These are phyloP conservation scores for Claviceps humidiphila DNA, from an alignment of 2,329 filamentous ascomycete species.

Conservation along the genomic window DNA sequence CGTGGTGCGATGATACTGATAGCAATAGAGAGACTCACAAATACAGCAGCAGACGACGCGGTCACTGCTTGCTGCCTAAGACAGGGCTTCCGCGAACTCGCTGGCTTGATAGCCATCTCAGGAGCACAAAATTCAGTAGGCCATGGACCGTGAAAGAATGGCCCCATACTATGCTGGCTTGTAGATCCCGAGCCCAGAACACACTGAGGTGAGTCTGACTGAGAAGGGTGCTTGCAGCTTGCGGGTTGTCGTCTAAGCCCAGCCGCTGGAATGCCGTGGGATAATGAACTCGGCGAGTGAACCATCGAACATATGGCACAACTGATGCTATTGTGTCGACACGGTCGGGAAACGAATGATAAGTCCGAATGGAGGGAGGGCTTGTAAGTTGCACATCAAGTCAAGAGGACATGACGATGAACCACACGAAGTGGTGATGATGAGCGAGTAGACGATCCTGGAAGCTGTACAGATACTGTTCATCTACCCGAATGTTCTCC, in stretches of 20 bases:
- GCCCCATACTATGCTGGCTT: constrained; percentile 2
- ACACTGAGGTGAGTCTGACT: neutral
- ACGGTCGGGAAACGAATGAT: neutral
- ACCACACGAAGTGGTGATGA: neutral
- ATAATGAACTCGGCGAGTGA: neutral
- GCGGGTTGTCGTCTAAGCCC: neutral
- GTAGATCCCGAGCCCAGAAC: neutral
- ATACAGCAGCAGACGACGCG: neutral
- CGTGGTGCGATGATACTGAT: neutral
- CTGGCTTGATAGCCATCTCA: neutral
- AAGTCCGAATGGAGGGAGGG: neutral
- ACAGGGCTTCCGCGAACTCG: neutral
- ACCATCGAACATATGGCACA: neutral
- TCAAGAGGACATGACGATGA: neutral
- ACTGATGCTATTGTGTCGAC: neutral
- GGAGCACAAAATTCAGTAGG: constrained; percentile 2
- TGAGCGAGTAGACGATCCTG: neutral
- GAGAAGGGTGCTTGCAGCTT: neutral
- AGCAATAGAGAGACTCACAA: constrained; percentile 4
- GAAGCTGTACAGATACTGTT: neutral
- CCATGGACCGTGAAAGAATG: constrained; percentile 3
- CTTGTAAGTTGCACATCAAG: neutral
- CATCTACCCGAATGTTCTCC: neutral
- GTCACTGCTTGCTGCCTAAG: neutral
- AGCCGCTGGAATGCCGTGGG: neutral